phyloP scores from a whole-genome alignment of 768 basidiomycete species.

The Hortiboletus flavorubellus region DNA sequence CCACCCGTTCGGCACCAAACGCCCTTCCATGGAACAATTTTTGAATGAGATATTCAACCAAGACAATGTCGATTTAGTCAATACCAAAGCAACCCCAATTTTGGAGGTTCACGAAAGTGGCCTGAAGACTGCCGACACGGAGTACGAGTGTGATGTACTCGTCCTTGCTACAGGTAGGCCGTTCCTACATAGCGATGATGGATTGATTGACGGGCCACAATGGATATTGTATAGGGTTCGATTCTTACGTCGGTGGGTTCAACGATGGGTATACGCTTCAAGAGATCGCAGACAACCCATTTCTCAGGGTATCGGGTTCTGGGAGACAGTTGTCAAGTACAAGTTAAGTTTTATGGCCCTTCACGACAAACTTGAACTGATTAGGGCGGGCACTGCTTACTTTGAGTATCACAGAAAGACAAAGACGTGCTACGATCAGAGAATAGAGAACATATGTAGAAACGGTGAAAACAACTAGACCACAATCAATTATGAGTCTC shows the following conservation, averaged over 20 bases:
- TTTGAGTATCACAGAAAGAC: no score
- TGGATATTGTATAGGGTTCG: conserved; percentile 9
- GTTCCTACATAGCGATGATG: background rate
- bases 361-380: no score
- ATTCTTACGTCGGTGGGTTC: conserved; percentile 3
- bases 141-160: conserved; percentile 14
- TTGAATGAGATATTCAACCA: conserved; percentile 16
- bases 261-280: no score
- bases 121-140: conserved; percentile 2
- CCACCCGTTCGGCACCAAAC: conserved; percentile 10
- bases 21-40: conserved; percentile 4
- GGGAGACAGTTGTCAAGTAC: no score
- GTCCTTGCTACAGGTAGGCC: conserved; percentile 15
- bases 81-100: conserved; percentile 5
- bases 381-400: no score
- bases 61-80: conserved; percentile 16
- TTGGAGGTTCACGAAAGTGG: conserved; percentile 8
- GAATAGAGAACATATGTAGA: no score
- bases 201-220: background rate
- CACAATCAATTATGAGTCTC: no score
- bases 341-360: no score
- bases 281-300: no score
- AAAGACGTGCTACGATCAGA: no score
- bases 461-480: no score
- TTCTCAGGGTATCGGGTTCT: no score